A percentile compares a stretch with the other conserved stretches of the same genome.
Evolutionary conservation across 192 early-diverging fungal genomes (phyloP).

Genomic region (Piromyces sp.): DNA sequence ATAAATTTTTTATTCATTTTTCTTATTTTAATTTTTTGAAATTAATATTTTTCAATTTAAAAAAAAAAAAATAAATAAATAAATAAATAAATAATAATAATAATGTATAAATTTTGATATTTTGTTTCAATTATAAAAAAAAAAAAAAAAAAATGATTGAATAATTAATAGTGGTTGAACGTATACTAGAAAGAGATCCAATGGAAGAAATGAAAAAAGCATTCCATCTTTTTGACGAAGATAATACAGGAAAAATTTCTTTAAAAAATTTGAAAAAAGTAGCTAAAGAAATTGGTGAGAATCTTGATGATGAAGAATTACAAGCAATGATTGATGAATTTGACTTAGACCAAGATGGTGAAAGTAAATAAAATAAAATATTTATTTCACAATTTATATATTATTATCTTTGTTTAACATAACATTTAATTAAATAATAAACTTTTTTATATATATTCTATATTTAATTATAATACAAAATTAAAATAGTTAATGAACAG

Average conservation of each 20-base stretch:
- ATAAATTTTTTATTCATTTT: no score
- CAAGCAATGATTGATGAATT: conserved; percentile 82
- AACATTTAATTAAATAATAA: no score
- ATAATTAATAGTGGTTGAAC: conserved; percentile 37
- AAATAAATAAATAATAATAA: no score
- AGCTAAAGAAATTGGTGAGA: conserved; percentile 67
- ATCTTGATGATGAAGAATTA: conserved; percentile 60
- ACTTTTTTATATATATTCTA: no score
- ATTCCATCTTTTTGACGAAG: conserved; percentile 62
- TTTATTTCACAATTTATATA: no score
- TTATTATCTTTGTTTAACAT: no score
- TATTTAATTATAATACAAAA: not conserved
- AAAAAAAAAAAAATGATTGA: not conserved
- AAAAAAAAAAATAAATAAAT: no score
- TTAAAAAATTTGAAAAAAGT: conserved; percentile 46
- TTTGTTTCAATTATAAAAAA: no score
- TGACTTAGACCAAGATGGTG: conserved; percentile 67
- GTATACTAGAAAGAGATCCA: conserved; percentile 51
- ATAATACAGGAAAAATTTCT: conserved; percentile 43
- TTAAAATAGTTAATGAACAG: conserved; percentile 50
- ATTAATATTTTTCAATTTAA: no score
- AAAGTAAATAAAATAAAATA: conserved; percentile 32
- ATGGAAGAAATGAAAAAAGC: conserved; percentile 69
- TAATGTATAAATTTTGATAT: no score
- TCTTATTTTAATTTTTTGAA: no score